A percentile compares a stretch with the other conserved stretches of the same genome.
phyloP scores from a whole-genome alignment of 768 basidiomycete species.

The Gloeopeniophorella convolvens region DNA sequence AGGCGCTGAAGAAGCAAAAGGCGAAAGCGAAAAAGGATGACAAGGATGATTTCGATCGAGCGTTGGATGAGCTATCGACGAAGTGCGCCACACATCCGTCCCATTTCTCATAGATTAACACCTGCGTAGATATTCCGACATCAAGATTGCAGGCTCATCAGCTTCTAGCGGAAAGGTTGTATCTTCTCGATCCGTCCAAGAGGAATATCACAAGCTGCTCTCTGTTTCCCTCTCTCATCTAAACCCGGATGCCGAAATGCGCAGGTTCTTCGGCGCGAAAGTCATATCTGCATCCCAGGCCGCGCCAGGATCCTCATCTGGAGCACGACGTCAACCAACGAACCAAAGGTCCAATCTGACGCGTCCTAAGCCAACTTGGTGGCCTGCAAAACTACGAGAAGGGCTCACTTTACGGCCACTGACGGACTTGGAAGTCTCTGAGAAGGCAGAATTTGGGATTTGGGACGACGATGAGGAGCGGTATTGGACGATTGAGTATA shows the following conservation, averaged over 20 bases:
- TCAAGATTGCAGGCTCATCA: constrained; percentile 30
- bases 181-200: constrained; percentile 26
- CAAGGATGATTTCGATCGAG: constrained; percentile 76
- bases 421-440: constrained; percentile 45
- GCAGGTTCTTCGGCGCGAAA: constrained; percentile 88
- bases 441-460: constrained; percentile 35
- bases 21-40: constrained; percentile 52
- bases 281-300: constrained; percentile 65
- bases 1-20: constrained; percentile 55
- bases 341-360: constrained; percentile 65
- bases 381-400: constrained; percentile 58
- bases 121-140: constrained; percentile 40
- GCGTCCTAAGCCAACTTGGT: constrained; percentile 71
- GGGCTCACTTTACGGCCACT: constrained; percentile 64
- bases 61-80: constrained; percentile 74
- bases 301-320: constrained; percentile 28
- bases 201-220: constrained; percentile 48
- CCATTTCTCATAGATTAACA: neutral
- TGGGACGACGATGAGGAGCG: constrained; percentile 51
- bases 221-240: constrained; percentile 77
- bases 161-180: constrained; percentile 16
- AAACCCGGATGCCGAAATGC: constrained; percentile 85
- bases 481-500: constrained; percentile 89
- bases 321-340: constrained; percentile 37
- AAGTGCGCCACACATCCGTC: constrained; percentile 42